A percentile compares a stretch with the other conserved stretches of the same genome.
Evolutionary conservation across 495 filamentous ascomycete species (phyloP).

Genomic region (Cercophora scortea): DNA sequence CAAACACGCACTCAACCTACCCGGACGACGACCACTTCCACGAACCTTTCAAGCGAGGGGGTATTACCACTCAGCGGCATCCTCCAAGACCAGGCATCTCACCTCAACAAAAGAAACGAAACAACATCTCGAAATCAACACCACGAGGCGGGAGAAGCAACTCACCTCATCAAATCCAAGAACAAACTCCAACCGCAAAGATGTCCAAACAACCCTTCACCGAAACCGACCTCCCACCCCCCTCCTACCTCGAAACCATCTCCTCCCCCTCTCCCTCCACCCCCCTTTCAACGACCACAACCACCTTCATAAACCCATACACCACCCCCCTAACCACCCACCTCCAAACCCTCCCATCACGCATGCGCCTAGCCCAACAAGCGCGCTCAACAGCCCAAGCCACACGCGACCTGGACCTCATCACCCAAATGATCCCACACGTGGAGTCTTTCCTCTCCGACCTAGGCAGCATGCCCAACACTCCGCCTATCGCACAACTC

Average conservation of each 20-base stretch:
- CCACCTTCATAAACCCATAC: neutral
- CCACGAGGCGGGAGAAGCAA: too few species aligned
- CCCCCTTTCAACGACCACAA: neutral
- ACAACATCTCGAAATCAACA: too few species aligned
- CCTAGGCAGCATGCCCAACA: conserved; percentile 10
- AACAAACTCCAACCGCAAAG: too few species aligned
- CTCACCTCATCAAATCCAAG: too few species aligned
- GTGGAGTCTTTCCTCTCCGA: conserved; percentile 31
- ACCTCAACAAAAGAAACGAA: too few species aligned
- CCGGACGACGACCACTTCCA: too few species aligned
- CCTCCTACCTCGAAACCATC: conserved; percentile 26
- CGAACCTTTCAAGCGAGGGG: too few species aligned
- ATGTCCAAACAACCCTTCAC: too few species aligned
- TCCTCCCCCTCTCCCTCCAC: neutral
- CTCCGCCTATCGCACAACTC: conserved; percentile 23
- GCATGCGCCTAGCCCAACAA: conserved; percentile 26
- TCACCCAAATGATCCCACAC: conserved; percentile 25
- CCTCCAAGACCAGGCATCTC: too few species aligned
- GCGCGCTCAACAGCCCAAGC: conserved; percentile 21
- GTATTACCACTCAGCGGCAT: too few species aligned
- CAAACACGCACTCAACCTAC: too few species aligned
- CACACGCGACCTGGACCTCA: conserved; percentile 22
- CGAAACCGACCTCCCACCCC: conserved; percentile 14
- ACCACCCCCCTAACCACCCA: conserved; percentile 31
- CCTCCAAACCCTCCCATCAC: conserved; percentile 28